Evolutionary conservation across 1,139 yeast genomes (phyloP).

Genomic region (Magnusiomyces ingens): DNA sequence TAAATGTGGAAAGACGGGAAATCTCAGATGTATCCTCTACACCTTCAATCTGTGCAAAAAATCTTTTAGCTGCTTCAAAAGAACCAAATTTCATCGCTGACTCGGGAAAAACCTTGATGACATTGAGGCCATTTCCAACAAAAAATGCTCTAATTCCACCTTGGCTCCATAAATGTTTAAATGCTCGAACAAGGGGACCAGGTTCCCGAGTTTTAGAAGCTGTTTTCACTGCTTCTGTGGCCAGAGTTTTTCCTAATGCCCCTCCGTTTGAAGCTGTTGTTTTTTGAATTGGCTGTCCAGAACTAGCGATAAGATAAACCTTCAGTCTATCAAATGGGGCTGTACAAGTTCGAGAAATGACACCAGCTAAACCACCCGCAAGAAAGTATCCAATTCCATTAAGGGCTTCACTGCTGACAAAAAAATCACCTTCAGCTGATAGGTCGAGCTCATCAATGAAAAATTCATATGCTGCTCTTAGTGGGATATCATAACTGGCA

Average conservation of each 20-base stretch:
- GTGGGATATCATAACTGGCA: constrained; percentile 44
- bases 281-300: constrained; percentile 41
- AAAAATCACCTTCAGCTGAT: constrained; percentile 87
- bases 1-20: constrained; percentile 70
- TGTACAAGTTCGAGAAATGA: constrained; percentile 92
- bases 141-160: constrained; percentile 86
- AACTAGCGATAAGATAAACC: constrained; percentile 86
- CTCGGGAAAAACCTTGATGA: constrained; percentile 92
- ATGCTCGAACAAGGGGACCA: constrained; percentile 42
- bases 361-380: constrained; percentile 96
- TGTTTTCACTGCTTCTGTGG: constrained; percentile 12
- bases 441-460: constrained; percentile 77
- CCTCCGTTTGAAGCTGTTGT: constrained; percentile 16
- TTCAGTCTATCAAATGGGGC: constrained; percentile 96
- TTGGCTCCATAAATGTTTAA: constrained; percentile 72
- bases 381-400: constrained; percentile 84
- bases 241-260: constrained; percentile 16
- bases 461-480: constrained; percentile 76
- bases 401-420: constrained; percentile 68
- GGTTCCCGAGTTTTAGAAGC: constrained; percentile 18
- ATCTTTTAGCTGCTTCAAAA: constrained; percentile 77
- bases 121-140: constrained; percentile 91
- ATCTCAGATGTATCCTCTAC: constrained; percentile 63
- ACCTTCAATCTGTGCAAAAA: constrained; percentile 74
- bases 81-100: constrained; percentile 97